phyloP scores from a whole-genome alignment of 306 rosid genomes.

The Parietaria judaica region DNA sequence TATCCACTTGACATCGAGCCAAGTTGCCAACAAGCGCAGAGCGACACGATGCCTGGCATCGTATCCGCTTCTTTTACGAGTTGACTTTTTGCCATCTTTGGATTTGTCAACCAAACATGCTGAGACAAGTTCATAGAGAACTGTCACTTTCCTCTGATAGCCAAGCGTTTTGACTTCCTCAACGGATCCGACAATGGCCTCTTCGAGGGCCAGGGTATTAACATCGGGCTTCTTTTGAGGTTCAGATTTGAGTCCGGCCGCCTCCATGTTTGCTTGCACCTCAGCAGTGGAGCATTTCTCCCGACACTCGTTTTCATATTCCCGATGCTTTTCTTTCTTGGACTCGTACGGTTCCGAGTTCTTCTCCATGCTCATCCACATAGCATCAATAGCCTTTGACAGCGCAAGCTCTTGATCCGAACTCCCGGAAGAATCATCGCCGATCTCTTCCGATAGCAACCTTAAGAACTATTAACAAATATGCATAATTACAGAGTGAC shows the following conservation, averaged over 20 bases:
- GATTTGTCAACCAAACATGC: constrained; percentile 62
- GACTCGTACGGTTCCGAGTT: constrained; percentile 27
- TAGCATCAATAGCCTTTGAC: constrained; percentile 52
- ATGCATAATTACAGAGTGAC: neutral
- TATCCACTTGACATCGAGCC: constrained; percentile 82
- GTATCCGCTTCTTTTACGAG: constrained; percentile 65
- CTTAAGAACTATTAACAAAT: constrained; percentile 58
- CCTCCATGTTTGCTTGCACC: constrained; percentile 35
- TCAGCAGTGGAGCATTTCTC: constrained; percentile 47
- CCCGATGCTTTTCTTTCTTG: constrained; percentile 48
- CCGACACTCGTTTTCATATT: constrained; percentile 51
- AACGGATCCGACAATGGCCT: constrained; percentile 19
- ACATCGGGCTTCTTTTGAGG: constrained; percentile 21
- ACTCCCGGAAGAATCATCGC: constrained; percentile 40
- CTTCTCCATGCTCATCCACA: constrained; percentile 43
- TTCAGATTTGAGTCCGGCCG: constrained; percentile 17
- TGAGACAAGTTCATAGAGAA: constrained; percentile 72
- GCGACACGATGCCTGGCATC: constrained; percentile 89
- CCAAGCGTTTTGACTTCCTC: constrained; percentile 61
- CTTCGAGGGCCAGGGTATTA: constrained; percentile 24
- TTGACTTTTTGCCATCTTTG: constrained; percentile 36
- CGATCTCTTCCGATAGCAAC: constrained; percentile 56
- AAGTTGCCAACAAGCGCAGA: constrained; percentile 61
- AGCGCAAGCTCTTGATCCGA: constrained; percentile 60
- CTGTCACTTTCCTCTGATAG: constrained; percentile 69